Evolutionary conservation across 2,329 filamentous ascomycete genomes (phyloP).

Genomic region (Trichoderma lentiforme): DNA sequence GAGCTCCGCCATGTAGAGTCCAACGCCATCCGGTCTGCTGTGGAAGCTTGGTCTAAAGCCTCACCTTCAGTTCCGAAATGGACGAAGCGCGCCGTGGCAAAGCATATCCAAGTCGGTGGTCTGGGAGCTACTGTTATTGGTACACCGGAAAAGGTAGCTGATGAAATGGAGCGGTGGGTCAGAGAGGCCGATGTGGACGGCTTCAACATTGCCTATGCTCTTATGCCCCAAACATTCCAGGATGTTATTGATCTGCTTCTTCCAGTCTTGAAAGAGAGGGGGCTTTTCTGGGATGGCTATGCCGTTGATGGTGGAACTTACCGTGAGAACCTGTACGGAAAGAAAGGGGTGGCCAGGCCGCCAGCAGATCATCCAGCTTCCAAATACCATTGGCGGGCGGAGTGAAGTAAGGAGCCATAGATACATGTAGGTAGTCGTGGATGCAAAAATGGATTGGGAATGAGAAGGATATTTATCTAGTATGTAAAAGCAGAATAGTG

Average conservation of each 20-base stretch:
- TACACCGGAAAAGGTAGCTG: conserved; percentile 32
- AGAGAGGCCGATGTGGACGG: conserved; percentile 58
- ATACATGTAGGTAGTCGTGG: too few relatives aligned
- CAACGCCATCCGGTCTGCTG: conserved; percentile 56
- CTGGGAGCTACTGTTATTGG: conserved; percentile 31
- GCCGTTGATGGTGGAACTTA: conserved; percentile 41
- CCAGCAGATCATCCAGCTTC: conserved; percentile 39
- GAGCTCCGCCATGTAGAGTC: conserved; percentile 60
- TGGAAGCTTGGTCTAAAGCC: conserved; percentile 44
- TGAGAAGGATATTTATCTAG: neutral
- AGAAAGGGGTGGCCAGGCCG: conserved; percentile 33
- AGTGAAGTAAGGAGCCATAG: conserved; percentile 1
- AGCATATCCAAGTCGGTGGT: conserved; percentile 34
- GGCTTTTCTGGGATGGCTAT: conserved; percentile 53
- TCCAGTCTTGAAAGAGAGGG: conserved; percentile 57
- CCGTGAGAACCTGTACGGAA: conserved; percentile 41
- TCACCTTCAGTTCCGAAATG: conserved; percentile 32
- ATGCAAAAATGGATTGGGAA: neutral
- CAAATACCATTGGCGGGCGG: conserved; percentile 40
- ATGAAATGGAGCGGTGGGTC: conserved; percentile 26
- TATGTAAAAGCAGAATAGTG: neutral
- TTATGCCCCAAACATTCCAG: conserved; percentile 59
- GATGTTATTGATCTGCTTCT: conserved; percentile 63
- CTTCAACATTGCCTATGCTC: conserved; percentile 35
- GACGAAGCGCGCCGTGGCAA: conserved; percentile 35